Base-by-base conservation (phyloP, 257 asterid species). In the Jacaranda copaia region DNA sequence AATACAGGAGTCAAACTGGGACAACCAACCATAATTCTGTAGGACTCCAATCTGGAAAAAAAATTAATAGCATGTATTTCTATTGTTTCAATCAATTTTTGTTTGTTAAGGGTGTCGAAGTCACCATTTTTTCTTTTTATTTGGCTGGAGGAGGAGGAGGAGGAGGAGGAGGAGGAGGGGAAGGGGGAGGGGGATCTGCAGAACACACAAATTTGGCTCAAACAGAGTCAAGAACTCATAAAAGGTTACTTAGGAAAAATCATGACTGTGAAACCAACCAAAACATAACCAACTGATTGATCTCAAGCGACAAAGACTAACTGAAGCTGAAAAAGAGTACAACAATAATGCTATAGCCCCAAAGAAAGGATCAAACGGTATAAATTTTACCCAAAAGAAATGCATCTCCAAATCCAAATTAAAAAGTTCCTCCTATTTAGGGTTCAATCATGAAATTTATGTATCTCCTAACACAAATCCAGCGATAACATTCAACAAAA, bases 371-470 rank as follows among this genome's bases (percentile, higher is more conserved):
- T 59, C 48, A 13, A 57, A 65, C 35, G 58, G 51, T 13, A 77
- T 52, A 55, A 25, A n/a, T 59, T 66, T 56, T 16, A 39, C 5
- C 12, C 0, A 36, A 18, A 69, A 38, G 6, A 19, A 53, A 46
- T 32, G 42, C 32, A 73, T 18, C 57, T 40, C 32, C 46, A 60
- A 60, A 51, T 49, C 70, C 59, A 36, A 70, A 59, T 56, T 15
- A 11, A 76, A 46, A 62, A 4, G 18, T 3, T 62, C 64, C 51
- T 25, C 68, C 52, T 39, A 25, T 59, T 48, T 78, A 82, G 78
- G 81, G 69, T 39, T 48, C 74, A 20, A 75, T 71, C 75, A 4
- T 16, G 65, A 53, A 68, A 80, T 48, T 58, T 52, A 16, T 4
- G 56, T 46, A 6, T 61, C 59, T 77, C 78, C 65, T 13, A 48